Evolutionary conservation across 1,284 basidiomycete species (phyloP), one percentile per base, ranked within the genome.

Genomic region (Stygiomarasmius scandens): DNA sequence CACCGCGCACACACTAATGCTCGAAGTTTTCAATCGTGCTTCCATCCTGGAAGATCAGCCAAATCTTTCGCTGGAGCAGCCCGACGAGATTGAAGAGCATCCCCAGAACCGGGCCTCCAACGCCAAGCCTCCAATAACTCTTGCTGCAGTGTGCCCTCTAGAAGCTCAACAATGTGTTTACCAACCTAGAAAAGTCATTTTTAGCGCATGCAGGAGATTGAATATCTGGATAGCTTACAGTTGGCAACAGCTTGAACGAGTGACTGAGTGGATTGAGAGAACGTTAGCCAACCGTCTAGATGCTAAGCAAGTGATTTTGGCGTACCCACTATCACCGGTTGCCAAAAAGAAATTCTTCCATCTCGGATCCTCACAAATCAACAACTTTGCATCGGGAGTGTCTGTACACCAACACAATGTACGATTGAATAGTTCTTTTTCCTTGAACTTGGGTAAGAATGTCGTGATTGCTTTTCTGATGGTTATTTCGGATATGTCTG

Each of bases 351-450:
- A 38, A 44, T 48, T 51, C 46, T 52, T 55, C 54, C 58, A 59
- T 16, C 23, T 23, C 23, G 58, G 58, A 56, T 59, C 27, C 27
- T 59, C 58, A 20, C 52, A 54, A 10, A 58, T 50, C 9, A 58
- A 29, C 58, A 54, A 27, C 50, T 58, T 58, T 9, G 58, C 58
- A 34, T 58, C 58, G 11, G 48, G 53, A 16, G 53, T 58, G 48
- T 58, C 58, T 12, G 58, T 54, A 54, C 58, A 58, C 58, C 58
- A 58, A 38, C 57, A 58, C 55, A 60, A 38, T 10, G 49, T 32
- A 8, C 55, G 51, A 46, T 61, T 59, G 12, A 59, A 55, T 9
- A 58, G 49, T 23, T 56, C 50, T 19, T 51, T 55, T n/a, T 61
- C 54, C 20, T 55, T 55, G 49, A 58, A 58, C 16, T 45, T 46